Evolutionary conservation across 495 filamentous ascomycete species (phyloP).

Genomic region (Aspergillus egyptiacus): DNA sequence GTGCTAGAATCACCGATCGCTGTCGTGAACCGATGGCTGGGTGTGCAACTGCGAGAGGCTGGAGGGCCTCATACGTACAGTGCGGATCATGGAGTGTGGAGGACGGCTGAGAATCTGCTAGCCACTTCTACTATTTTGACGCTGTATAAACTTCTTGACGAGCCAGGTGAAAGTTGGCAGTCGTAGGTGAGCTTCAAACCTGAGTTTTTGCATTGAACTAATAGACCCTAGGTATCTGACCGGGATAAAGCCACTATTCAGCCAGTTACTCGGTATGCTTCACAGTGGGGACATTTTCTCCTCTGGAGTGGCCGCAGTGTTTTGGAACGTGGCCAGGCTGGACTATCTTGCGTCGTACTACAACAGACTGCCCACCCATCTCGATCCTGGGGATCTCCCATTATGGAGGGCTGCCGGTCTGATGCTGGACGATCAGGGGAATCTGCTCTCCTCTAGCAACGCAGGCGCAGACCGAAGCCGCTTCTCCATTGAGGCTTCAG

Average conservation of each 20-base stretch:
- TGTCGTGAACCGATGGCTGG: constrained; percentile 27
- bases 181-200: constrained; percentile 20
- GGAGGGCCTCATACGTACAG: neutral
- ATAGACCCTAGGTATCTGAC: constrained; percentile 27
- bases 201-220: neutral
- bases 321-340: constrained; percentile 39
- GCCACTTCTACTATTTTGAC: constrained; percentile 28
- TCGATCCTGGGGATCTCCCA: constrained; percentile 26
- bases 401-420: constrained; percentile 38
- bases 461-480: neutral
- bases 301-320: constrained; percentile 31
- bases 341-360: constrained; percentile 39
- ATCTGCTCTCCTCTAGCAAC: constrained; percentile 11
- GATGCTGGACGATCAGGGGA: constrained; percentile 25
- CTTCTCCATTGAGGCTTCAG: constrained; percentile 29
- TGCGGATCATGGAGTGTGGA: constrained; percentile 12
- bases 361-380: constrained; percentile 28
- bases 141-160: constrained; percentile 32
- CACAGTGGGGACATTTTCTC: constrained; percentile 17
- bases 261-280: constrained; percentile 20
- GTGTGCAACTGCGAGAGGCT: neutral
- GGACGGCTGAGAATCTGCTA: constrained; percentile 31
- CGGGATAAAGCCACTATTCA: constrained; percentile 28
- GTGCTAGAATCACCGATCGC: constrained; percentile 34
- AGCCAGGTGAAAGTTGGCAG: constrained; percentile 33